These are phyloP conservation scores for Pulveroboletus ravenelii DNA, from an alignment of 768 basidiomycete species.

Conservation along the genomic window DNA sequence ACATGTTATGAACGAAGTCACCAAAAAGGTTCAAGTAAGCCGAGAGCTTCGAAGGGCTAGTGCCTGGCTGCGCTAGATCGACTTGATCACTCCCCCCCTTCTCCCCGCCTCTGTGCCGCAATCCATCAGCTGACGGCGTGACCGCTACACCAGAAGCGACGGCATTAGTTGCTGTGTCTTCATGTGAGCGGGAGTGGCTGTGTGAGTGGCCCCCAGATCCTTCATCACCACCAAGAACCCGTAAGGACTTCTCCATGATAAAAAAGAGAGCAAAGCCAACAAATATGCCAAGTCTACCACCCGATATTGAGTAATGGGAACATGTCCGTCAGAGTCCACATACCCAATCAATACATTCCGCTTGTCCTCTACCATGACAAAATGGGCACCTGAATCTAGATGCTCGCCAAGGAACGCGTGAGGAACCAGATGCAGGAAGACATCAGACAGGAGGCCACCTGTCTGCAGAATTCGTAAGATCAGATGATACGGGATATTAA, in stretches of 20 bases:
- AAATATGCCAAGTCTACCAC: constrained; percentile 69
- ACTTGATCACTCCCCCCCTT: constrained; percentile 21
- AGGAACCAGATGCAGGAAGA: constrained; percentile 87
- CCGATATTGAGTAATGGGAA: constrained; percentile 8
- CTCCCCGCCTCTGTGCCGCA: constrained; percentile 44
- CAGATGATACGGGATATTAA: constrained; percentile 9
- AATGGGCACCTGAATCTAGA: constrained; percentile 63
- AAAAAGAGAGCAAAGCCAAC: constrained; percentile 87
- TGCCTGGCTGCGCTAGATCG: constrained; percentile 23
- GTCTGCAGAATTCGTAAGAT: constrained; percentile 44
- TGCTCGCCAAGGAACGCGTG: constrained; percentile 90
- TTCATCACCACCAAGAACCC: constrained; percentile 67
- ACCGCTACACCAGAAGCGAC: constrained; percentile 46
- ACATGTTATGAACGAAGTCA: constrained; percentile 95
- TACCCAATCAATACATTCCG: constrained; percentile 89
- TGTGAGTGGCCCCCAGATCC: constrained; percentile 45
- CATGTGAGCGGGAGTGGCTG: constrained; percentile 50
- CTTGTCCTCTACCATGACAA: constrained; percentile 86
- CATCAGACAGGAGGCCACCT: constrained; percentile 88
- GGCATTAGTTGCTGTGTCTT: constrained; percentile 25
- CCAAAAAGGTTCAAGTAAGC: constrained; percentile 92
- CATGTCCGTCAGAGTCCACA: constrained; percentile 16
- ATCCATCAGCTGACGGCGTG: constrained; percentile 39
- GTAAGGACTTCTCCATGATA: constrained; percentile 87
- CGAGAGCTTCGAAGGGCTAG: constrained; percentile 74